Conservation (phyloP, 2,329 filamentous ascomycete species). For the Fusarium tuaranense region DNA sequence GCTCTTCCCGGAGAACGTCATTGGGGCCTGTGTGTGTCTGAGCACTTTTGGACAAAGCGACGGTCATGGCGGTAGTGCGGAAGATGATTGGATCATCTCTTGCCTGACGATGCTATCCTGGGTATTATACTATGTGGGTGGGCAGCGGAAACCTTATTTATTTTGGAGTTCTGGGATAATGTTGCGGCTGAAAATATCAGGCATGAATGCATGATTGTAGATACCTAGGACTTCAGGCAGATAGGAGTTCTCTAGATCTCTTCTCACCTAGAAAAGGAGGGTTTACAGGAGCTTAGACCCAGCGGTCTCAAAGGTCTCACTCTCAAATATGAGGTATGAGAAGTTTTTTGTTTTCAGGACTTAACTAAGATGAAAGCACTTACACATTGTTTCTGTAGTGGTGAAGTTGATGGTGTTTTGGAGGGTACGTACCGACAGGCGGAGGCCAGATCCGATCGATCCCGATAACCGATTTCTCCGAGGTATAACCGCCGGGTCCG, state of each 20-base stretch:
- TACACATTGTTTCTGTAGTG: background rate
- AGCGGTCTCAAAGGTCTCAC: too few relatives aligned
- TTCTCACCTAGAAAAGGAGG: background rate
- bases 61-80: background rate
- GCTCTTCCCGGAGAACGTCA: background rate
- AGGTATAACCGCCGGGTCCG: slow-evolving; percentile 44
- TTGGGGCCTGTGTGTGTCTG: background rate
- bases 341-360: too few relatives aligned
- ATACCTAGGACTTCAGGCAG: background rate
- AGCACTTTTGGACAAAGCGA: background rate
- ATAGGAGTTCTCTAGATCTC: background rate
- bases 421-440: background rate
- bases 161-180: background rate
- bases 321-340: too few relatives aligned
- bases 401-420: background rate
- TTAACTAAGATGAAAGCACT: background rate
- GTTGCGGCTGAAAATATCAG: background rate
- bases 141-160: background rate
- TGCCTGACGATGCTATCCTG: background rate
- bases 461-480: slow-evolving; percentile 41
- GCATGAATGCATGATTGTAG: background rate
- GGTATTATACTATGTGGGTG: background rate
- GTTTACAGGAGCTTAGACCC: too few relatives aligned
- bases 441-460: slow-evolving; percentile 35
- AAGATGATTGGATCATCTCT: background rate